phyloP scores from a whole-genome alignment of 2,329 filamentous ascomycete genomes.

The Xylaria sp. region DNA sequence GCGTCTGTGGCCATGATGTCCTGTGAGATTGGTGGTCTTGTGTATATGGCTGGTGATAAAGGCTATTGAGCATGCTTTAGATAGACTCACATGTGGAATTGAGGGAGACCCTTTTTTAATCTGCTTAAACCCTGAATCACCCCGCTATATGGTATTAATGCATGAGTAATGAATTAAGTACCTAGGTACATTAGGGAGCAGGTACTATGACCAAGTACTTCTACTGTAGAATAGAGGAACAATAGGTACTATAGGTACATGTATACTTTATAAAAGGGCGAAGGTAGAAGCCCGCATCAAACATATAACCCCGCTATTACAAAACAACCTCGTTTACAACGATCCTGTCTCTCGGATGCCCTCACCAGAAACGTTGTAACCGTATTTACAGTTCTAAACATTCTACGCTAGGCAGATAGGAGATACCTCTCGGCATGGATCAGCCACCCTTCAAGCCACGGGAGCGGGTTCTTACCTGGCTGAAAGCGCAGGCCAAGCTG shows the following conservation, averaged over 20 bases:
- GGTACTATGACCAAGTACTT: background rate
- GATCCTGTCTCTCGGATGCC: background rate
- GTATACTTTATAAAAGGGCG: background rate
- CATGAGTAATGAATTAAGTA: conserved; percentile 2
- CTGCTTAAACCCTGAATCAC: no score
- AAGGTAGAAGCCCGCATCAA: no score
- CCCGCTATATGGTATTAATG: conserved; percentile 27
- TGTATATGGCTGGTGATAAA: conserved; percentile 11
- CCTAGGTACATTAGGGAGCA: no score
- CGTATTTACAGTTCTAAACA: background rate
- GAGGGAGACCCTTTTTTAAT: no score
- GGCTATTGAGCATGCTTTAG: background rate
- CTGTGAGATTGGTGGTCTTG: conserved; percentile 19
- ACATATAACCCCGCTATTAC: background rate
- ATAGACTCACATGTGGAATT: no score
- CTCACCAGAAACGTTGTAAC: background rate
- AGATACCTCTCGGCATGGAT: conserved; percentile 31
- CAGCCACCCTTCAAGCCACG: background rate
- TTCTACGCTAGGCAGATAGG: background rate
- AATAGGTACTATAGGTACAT: background rate
- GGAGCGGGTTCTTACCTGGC: background rate
- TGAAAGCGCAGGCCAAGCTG: background rate
- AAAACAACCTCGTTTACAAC: background rate
- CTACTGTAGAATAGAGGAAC: no score
- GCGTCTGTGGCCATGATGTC: conserved; percentile 22